Evolutionary conservation across 2,329 filamentous ascomycete genomes (phyloP).

Genomic region (Colletotrichum sp.): DNA sequence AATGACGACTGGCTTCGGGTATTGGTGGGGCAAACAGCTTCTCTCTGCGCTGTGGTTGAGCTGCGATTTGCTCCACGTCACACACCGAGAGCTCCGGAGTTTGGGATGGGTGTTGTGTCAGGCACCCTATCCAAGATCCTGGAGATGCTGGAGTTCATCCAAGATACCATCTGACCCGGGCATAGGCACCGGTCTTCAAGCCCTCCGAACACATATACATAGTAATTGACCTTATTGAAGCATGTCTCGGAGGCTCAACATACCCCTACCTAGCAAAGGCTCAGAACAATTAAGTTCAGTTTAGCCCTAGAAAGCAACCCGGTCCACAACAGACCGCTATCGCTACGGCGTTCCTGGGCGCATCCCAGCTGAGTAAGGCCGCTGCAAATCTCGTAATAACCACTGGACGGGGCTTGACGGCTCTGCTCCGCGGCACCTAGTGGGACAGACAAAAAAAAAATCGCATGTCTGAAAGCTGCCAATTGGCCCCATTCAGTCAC

Average conservation of each 20-base stretch:
- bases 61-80: neutral
- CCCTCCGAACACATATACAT: neutral
- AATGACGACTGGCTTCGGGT: neutral
- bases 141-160: neutral
- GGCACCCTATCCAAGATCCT: neutral
- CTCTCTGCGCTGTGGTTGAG: neutral
- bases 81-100: neutral
- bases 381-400: slow-evolving; percentile 20
- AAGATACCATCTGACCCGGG: neutral
- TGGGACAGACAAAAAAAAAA: slow-evolving; percentile 9
- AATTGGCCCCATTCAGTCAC: neutral
- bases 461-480: neutral
- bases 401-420: neutral
- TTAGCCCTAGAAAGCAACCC: neutral
- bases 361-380: slow-evolving; percentile 10
- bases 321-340: neutral
- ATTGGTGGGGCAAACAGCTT: slow-evolving; percentile 7
- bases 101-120: neutral
- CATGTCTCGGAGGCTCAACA: neutral
- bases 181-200: neutral
- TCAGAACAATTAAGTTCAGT: neutral
- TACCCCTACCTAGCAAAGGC: neutral
- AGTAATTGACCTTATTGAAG: neutral
- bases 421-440: neutral
- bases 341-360: neutral